Evolutionary conservation across 768 basidiomycete genomes (phyloP).

Genomic region (Boletellus sp.): DNA sequence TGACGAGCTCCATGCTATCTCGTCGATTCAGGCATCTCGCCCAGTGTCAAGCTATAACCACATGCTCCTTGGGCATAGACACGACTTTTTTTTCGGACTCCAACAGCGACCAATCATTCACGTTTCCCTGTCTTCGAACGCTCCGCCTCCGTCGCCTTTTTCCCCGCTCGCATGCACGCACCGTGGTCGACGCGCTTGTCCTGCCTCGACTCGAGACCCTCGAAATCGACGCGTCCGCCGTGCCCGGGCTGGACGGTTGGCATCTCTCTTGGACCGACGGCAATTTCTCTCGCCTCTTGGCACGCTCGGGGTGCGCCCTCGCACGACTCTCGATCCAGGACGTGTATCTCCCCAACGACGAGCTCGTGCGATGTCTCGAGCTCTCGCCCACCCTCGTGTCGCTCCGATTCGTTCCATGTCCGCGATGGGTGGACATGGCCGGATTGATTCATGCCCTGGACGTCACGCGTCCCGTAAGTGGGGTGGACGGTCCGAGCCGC

Average conservation of each 20-base stretch:
- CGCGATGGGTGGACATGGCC: conserved; percentile 9
- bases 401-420: conserved; percentile 13
- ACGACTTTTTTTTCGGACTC: too few species aligned
- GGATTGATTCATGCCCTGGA: conserved; percentile 6
- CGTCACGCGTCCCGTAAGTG: too few species aligned
- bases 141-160: conserved; percentile 15
- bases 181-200: conserved; percentile 4
- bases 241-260: background rate
- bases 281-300: conserved; percentile 15
- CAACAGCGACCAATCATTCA: background rate
- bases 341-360: conserved; percentile 13
- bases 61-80: conserved; percentile 11
- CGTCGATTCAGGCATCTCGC: conserved; percentile 1
- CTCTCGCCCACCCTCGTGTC: conserved; percentile 6
- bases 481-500: background rate
- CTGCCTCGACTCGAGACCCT: conserved; percentile 9
- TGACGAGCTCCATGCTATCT: background rate
- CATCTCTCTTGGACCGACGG: conserved; percentile 4
- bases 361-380: conserved; percentile 17
- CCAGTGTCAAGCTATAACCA: conserved; percentile 14
- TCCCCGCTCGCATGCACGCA: background rate
- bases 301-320: conserved; percentile 14
- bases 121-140: conserved; percentile 5
- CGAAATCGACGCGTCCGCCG: background rate
- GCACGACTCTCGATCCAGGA: conserved; percentile 10